Base-by-base conservation (phyloP, 805 yeast genomes). In the Zygotorulaspora danielsina region DNA sequence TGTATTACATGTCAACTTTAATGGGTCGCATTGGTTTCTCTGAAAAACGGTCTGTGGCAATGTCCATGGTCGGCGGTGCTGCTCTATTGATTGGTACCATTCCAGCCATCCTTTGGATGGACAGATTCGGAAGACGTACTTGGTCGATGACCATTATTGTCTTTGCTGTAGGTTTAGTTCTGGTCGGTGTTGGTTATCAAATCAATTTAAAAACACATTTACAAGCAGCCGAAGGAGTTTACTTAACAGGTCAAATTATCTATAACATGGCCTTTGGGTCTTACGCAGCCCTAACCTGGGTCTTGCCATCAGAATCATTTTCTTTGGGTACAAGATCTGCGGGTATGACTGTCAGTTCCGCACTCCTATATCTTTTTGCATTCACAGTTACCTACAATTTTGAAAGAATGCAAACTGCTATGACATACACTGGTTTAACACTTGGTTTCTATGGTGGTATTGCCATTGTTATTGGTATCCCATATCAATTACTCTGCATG, bases 1-100 rank as follows among this genome's bases (percentile, higher is more conserved):
- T 78, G 75, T 79, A 78, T 65, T 75, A 79, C 59, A 70, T 78
- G 75, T 71, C 81, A 33, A 73, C 73, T 3, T 62, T 79, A 53
- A 72, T 79, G 77, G 55, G 51, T 2, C 63, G 66, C 22, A 75
- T 79, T 52, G 83, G 83, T 6, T 79, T 79, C 60, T 45, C 57
- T 42, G 59, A 61, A 15, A 73, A 73, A 52, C 59, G 70, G 36
- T 64, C 80, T 17, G 81, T 78, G 6, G 75, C 77, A 51, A 78
- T 79, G 84, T 78, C 84, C 6, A 69, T 78, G 54, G 84, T 79
- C 16, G 83, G 83, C 37, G 84, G 84, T 51, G 84, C 80, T 25
- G 66, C 83, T 1, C 61, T 78, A 31, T 57, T 79, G 47, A 32
- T 79, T 8, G 85, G 84, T 53, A 74, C 84, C 7, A 78, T 79